A percentile compares a stretch with the other conserved stretches of the same genome.
These are phyloP conservation scores for Gracilaria caudata DNA, from an alignment of 23 red algal species.

Conservation along the genomic window DNA sequence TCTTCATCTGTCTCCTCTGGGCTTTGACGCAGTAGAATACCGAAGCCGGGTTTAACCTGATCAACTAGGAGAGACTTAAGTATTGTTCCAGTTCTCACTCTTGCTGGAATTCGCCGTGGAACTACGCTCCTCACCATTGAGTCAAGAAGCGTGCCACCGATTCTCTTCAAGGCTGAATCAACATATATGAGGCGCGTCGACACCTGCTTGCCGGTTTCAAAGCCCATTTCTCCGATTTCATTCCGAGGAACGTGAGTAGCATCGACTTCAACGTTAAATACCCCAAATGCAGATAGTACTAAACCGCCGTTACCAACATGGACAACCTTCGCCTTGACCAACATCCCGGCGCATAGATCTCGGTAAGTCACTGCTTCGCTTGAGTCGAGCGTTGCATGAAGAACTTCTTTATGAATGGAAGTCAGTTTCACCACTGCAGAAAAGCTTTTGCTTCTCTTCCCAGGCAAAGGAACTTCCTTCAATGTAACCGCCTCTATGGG, in stretches of 20 bases:
- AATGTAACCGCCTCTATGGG: slow-evolving; percentile 43
- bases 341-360: slow-evolving; percentile 49
- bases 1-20: slow-evolving; percentile 7
- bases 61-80: slow-evolving; percentile 41
- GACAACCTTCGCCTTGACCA: slow-evolving; percentile 36
- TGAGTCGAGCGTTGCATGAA: slow-evolving; percentile 13
- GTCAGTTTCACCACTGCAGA: slow-evolving; percentile 14
- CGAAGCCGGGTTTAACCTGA: slow-evolving; percentile 48
- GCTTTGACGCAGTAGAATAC: slow-evolving; percentile 31
- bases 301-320: slow-evolving; percentile 30
- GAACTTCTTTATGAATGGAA: slow-evolving; percentile 8
- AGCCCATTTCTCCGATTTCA: not conserved
- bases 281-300: slow-evolving; percentile 31
- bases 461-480: slow-evolving; percentile 11
- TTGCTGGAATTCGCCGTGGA: slow-evolving; percentile 40
- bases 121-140: slow-evolving; percentile 18
- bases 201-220: slow-evolving; percentile 26
- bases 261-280: slow-evolving; percentile 57
- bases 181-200: slow-evolving; percentile 64
- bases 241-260: slow-evolving; percentile 49
- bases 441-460: slow-evolving; percentile 29
- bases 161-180: slow-evolving; percentile 46
- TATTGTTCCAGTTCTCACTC: slow-evolving; percentile 42
- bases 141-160: slow-evolving; percentile 65
- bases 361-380: slow-evolving; percentile 27